Evolutionary conservation across 2,329 filamentous ascomycete species (phyloP), one percentile per base, ranked within the genome.

Genomic region (Ophiostoma australiae): DNA sequence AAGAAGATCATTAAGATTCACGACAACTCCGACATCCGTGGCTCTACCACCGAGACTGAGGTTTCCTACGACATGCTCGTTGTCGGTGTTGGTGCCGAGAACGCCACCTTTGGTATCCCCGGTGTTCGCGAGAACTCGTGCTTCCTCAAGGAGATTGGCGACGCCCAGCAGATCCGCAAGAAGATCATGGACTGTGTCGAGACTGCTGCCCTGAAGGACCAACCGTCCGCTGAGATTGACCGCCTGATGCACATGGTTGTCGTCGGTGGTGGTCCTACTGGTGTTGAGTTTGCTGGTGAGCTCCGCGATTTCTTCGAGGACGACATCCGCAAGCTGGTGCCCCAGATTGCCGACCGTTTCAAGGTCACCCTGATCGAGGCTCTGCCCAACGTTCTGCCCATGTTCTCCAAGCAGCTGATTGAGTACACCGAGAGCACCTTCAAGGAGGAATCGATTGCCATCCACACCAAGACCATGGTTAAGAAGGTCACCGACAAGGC

Each of bases 131-230:
- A 99, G 82, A 84, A 99, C 85, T 94, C 92, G 76, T 97, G 94
- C 84, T 99, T 99, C 87, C 83, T 99, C 80, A 99, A 99, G 87
- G 96, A 99, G 84, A 97, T 99, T 78, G 89, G 87, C 75, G 96
- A 99, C 80, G 95, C 95, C 72, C 95, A 99, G 83, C 88, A 89
- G 78, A 99, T 99, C 79, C 93, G 95, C 79, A 97, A 94, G 86
- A 93, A 93, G 82, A 97, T 99, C 82, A 99, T 99, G 95, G 95
- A 99, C 84, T 99, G 95, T 80, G 94, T 97, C 76, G 95, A 99
- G 84, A 97, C 94, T 48, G 95, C 95, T 69, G 94, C 93, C 73
- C 97, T 99, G 90, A 98, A 98, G 87, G 94, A 93, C 79, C 95
- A 99, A 84, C 85, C 87, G 52, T 84, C 87, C 20, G 92, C 95